A percentile compares a stretch with the other conserved stretches of the same genome.
phyloP scores from a whole-genome alignment of 805 yeast species.

The Yarrowia divulgata region DNA sequence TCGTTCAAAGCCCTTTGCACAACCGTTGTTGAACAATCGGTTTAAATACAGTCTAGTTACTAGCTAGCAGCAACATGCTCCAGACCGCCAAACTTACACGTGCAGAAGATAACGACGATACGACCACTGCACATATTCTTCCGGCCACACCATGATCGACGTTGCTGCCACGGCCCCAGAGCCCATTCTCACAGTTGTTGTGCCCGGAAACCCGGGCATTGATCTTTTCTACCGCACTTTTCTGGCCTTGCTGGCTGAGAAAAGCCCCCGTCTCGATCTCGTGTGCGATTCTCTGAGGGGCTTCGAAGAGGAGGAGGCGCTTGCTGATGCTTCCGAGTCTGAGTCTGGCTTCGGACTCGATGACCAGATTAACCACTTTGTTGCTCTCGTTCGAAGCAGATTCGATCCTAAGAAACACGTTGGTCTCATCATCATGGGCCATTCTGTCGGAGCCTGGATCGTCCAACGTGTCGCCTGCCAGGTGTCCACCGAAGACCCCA shows the following conservation, averaged over 20 bases:
- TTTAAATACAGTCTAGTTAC: too few species aligned
- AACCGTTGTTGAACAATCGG: too few species aligned
- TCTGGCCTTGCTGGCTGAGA: conserved; percentile 16
- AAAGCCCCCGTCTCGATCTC: conserved; percentile 23
- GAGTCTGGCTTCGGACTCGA: conserved; percentile 14
- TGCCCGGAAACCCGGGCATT: conserved; percentile 39
- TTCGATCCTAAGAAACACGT: conserved; percentile 17
- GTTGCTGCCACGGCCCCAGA: conserved; percentile 13
- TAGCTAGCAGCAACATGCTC: neutral
- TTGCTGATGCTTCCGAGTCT: neutral
- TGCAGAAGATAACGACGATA: conserved; percentile 22
- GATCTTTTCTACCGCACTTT: conserved; percentile 27
- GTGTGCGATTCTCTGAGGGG: conserved; percentile 36
- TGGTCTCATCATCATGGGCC: conserved; percentile 61
- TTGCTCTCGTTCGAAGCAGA: conserved; percentile 1
- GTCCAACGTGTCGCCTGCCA: conserved; percentile 58
- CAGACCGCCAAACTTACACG: conserved; percentile 12
- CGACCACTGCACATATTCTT: neutral
- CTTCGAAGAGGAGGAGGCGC: conserved; percentile 23
- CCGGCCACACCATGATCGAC: conserved; percentile 16
- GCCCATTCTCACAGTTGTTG: conserved; percentile 31
- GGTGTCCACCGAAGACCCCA: conserved; percentile 42
- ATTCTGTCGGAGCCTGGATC: conserved; percentile 75
- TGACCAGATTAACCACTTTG: conserved; percentile 28
- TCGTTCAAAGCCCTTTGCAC: too few species aligned